Conservation (phyloP, 176 grass and related monocot genomes). For the Urochloa ruziziensis region DNA sequence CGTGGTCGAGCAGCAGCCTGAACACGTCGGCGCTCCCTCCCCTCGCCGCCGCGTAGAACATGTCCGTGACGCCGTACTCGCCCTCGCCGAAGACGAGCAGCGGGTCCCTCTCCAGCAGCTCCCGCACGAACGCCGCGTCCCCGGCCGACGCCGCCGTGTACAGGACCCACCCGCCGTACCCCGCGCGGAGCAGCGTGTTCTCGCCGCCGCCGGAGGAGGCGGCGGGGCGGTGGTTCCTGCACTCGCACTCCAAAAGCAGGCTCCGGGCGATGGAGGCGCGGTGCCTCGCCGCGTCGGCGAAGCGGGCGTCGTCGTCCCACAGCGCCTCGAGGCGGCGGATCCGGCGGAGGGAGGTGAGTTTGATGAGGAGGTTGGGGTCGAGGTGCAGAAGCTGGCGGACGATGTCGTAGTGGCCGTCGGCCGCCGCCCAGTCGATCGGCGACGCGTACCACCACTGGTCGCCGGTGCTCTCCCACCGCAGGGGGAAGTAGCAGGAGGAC, state of each 20-base stretch:
- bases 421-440: constrained; percentile 88
- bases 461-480: constrained; percentile 97
- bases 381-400: constrained; percentile 84
- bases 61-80: constrained; percentile 93
- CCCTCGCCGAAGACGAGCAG: constrained; percentile 91
- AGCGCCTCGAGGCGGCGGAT: constrained; percentile 88
- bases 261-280: constrained; percentile 53
- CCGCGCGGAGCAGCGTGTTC: constrained; percentile 80
- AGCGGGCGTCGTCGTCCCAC: constrained; percentile 81
- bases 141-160: constrained; percentile 85
- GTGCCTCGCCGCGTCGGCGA: constrained; percentile 48
- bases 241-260: constrained; percentile 75
- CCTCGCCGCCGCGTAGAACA: constrained; percentile 80
- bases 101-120: constrained; percentile 70
- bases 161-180: constrained; percentile 93
- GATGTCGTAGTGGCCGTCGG: constrained; percentile 89
- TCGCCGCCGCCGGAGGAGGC: constrained; percentile 24
- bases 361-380: constrained; percentile 97
- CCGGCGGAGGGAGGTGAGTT: constrained; percentile 89
- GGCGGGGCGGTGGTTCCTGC: constrained; percentile 40
- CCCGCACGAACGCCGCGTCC: constrained; percentile 59
- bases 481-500: constrained; percentile 76
- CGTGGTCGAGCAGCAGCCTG: constrained; percentile 65
- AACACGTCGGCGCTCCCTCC: constrained; percentile 53
- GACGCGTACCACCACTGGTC: constrained; percentile 99